These are phyloP conservation scores for Coemansia umbellata DNA, from an alignment of 192 early-diverging fungal genomes.

Conservation along the genomic window DNA sequence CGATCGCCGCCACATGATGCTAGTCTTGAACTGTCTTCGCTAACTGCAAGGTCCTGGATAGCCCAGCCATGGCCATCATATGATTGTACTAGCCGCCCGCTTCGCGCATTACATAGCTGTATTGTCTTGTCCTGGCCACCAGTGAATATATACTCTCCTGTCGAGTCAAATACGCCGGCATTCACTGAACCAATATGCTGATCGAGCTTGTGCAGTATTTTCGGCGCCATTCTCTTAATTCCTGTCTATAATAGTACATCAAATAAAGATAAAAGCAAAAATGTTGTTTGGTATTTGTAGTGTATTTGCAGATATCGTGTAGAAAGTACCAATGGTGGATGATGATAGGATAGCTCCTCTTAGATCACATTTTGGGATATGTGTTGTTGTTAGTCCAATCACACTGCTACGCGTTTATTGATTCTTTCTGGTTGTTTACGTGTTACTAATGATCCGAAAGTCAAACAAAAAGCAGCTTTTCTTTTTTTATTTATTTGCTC, in stretches of 20 bases:
- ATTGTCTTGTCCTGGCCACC: conserved; percentile 74
- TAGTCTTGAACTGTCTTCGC: conserved; percentile 59
- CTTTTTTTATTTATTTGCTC: not conserved
- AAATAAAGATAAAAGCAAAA: not conserved
- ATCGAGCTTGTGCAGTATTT: conserved; percentile 43
- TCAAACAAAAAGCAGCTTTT: too few relatives aligned
- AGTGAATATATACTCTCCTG: conserved; percentile 79
- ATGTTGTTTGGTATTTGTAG: too few relatives aligned
- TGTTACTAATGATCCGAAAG: too few relatives aligned
- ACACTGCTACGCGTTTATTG: too few relatives aligned
- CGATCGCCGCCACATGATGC: conserved; percentile 81
- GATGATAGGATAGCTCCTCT: too few relatives aligned
- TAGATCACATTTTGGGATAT: too few relatives aligned
- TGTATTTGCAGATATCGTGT: too few relatives aligned
- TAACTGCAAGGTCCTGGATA: conserved; percentile 52
- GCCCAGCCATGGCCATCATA: conserved; percentile 87
- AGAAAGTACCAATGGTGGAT: too few relatives aligned
- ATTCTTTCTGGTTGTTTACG: too few relatives aligned
- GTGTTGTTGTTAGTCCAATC: too few relatives aligned
- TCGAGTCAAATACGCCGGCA: conserved; percentile 59
- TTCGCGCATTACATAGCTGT: conserved; percentile 64
- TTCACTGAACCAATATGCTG: conserved; percentile 72
- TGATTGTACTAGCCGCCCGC: conserved; percentile 66
- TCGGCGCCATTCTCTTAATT: not conserved
- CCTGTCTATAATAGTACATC: too few relatives aligned